A percentile compares a stretch with the other conserved stretches of the same genome.
Evolutionary conservation across 163 green algal genomes (phyloP).

Genomic region (Scenedesmus sp.): DNA sequence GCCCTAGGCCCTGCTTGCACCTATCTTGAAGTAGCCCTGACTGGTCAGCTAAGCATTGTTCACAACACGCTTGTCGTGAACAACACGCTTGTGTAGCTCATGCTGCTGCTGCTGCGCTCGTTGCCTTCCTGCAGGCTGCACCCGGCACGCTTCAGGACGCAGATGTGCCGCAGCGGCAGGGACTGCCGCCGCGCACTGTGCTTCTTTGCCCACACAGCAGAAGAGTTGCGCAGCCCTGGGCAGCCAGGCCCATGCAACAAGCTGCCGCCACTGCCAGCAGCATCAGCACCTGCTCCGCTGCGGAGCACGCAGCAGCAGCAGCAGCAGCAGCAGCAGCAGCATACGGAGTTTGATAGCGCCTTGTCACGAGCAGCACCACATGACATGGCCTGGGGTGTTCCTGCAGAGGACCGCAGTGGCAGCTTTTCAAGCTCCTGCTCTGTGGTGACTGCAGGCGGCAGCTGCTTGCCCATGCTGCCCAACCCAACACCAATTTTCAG

Average conservation of each 20-base stretch:
- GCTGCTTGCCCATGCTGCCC: background rate
- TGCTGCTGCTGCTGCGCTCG: constrained; percentile 8
- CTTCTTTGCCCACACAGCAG: constrained; percentile 57
- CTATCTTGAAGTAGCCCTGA: too few relatives aligned
- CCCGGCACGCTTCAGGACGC: constrained; percentile 55
- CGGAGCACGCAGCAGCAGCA: background rate
- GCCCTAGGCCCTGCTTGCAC: too few relatives aligned
- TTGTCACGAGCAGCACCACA: background rate
- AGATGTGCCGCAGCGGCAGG: constrained; percentile 52
- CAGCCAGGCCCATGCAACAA: background rate
- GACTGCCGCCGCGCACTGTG: constrained; percentile 52
- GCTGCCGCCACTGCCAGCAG: background rate
- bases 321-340: background rate
- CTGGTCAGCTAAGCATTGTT: too few relatives aligned
- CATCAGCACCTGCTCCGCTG: background rate
- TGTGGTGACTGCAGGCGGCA: background rate
- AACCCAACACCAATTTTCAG: background rate
- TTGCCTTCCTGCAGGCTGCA: constrained; percentile 58
- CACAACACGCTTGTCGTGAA: too few relatives aligned
- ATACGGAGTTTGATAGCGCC: background rate
- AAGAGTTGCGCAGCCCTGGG: constrained; percentile 36
- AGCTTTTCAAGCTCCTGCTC: background rate
- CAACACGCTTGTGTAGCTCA: too few relatives aligned
- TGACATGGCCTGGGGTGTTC: background rate
- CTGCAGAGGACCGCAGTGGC: background rate